Evolutionary conservation across 352 stramenopile genomes (phyloP), one percentile per base, ranked within the genome.

Genomic region (Phytophthora agathidicida): DNA sequence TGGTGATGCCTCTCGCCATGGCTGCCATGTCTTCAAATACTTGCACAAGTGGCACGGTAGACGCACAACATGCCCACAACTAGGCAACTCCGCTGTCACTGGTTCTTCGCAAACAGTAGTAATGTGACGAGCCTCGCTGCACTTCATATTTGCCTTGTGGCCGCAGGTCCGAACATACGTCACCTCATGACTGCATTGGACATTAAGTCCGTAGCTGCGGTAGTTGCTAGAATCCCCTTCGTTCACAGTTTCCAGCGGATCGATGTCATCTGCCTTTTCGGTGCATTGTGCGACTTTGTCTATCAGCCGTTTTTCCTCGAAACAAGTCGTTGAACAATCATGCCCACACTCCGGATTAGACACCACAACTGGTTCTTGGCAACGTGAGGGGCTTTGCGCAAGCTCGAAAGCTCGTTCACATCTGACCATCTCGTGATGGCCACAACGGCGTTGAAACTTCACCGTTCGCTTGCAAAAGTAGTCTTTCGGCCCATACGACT

Each of bases 401-500:
- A 94, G 71, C 22, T 89, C 82, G 43, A 96, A 94, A 2, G 87
- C 85, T 44, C 73, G 61, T 39, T 86, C 80, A 26, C 87, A 96
- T 33, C 73, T 68, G 14, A 86, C 51, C 8, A 41, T 65, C 30
- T 77, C 66, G 36, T 74, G 61, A 24, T 96, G 87, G 0, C 83
- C 82, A 47, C 87, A 96, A 3, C 30, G 62, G 9, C 82, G 70
- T 28, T 80, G 60, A 64, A 96, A 93, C 14, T 45, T 85, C 1
- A 93, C 78, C 8, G 28, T 57, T 33, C 76, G 58, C 9, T 68
- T 74, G 51, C 88, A 96, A 20, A 71, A 74, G 38, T 91, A 77
- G 41, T 95, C 88, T 45, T 89, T 80, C 19, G 71, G 41, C 1
- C 85, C 88, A 44, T 93, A 96, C 2, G 24, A 30, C 13, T 68